Base-by-base conservation (phyloP, 2,329 filamentous ascomycete genomes). In the Claviceps paspali region DNA sequence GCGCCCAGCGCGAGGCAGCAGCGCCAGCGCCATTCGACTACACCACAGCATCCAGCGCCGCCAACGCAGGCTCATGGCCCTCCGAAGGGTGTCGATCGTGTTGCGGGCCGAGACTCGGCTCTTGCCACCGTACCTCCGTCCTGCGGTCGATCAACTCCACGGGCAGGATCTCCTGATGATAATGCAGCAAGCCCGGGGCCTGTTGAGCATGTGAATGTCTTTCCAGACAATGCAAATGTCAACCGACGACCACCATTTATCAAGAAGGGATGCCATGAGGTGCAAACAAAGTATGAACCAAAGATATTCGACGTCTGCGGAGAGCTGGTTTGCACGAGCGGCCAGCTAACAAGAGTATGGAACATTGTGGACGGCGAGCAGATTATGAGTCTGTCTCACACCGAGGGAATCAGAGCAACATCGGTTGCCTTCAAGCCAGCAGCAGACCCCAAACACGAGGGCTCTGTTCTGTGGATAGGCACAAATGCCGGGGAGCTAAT, bases 301-400 rank as follows among this genome's bases (percentile, higher is more conserved):
- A 78, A 85, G 29, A 65, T 86, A 22, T 78, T 95, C 52, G 87
- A 91, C 43, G 77, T 93, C 3, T 95, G 84, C 52, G 91, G 91
- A 6, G 79, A 87, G 45, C 78, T 81, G 46, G 76, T 91, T 6
- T 94, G 85, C 53, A 88, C 87, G 0, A 84, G 82, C 12, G 91
- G 88, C 5, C 80, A 82, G 44, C 67, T 91, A 43, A 96, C 88
- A 2, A 74, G 84, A 42, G 83, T 87, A 0, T 98, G 91, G 87
- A 88, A 79, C 53, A 58, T 94, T 18, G 62, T 76, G 9, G 85
- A 85, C 38, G 88, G 88, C 2, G 82, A 92, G 47, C 68, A 83
- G 35, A 52, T 93, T 11, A 73, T 93, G 67, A 91, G 76, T 47
- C 60, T 94, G 44, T 72, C 77, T 36, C 87, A 94, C 54, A 82